Percentiles rank a stretch among this genome's conserved stretches.
phyloP scores from a whole-genome alignment of 1,139 yeast species.

The Kurtzmaniella quercitrusa region DNA sequence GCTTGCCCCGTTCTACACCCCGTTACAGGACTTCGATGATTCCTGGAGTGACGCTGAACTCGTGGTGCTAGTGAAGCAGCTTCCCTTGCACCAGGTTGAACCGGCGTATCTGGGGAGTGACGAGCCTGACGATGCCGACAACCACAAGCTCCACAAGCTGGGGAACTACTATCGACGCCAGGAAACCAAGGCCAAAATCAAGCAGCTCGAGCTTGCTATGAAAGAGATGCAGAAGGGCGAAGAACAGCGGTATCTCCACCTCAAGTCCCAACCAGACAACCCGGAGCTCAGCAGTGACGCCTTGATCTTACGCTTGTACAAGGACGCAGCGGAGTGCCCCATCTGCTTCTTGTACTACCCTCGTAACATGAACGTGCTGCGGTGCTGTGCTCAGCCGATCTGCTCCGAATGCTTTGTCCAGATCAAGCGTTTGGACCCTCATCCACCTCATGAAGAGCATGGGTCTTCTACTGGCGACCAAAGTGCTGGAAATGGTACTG shows the following conservation, averaged over 20 bases:
- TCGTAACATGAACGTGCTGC: conserved; percentile 66
- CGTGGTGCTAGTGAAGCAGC: conserved; percentile 48
- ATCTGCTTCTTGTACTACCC: conserved; percentile 91
- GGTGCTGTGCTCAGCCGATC: conserved; percentile 91
- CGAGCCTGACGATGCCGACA: conserved; percentile 51
- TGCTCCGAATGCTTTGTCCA: conserved; percentile 98
- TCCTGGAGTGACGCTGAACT: conserved; percentile 73
- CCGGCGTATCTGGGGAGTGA: conserved; percentile 53
- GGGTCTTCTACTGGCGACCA: conserved; percentile 11
- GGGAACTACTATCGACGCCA: conserved; percentile 46
- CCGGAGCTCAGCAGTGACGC: conserved; percentile 24
- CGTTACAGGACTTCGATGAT: conserved; percentile 77
- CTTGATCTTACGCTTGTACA: conserved; percentile 46
- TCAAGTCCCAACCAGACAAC: conserved; percentile 23
- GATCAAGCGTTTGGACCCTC: conserved; percentile 90
- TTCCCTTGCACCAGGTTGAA: conserved; percentile 57
- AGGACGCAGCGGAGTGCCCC: conserved; percentile 78
- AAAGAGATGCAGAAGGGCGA: conserved; percentile 52
- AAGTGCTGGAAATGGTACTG: conserved; percentile 13
- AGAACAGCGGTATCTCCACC: conserved; percentile 43
- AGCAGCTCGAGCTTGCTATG: conserved; percentile 44
- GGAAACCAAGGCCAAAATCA: conserved; percentile 50
- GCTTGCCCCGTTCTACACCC: conserved; percentile 88
- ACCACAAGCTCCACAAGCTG: conserved; percentile 54
- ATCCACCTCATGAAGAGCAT: conserved; percentile 77